These are phyloP conservation scores for Didymella arachidicola DNA, from an alignment of 2,329 filamentous ascomycete species.

Conservation along the genomic window DNA sequence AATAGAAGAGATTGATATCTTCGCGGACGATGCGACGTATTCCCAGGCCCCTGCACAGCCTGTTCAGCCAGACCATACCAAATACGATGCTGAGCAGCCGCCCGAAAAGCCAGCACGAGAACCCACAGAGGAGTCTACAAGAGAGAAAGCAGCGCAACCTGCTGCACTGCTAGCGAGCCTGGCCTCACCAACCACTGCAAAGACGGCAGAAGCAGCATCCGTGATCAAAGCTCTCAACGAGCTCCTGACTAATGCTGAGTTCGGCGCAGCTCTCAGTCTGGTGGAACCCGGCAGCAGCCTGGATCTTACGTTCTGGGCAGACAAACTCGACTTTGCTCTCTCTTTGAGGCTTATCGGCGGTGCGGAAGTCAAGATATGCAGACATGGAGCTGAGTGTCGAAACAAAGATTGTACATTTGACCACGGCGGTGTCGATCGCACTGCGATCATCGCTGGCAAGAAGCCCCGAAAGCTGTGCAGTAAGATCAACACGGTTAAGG, in stretches of 20 bases:
- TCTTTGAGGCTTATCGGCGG: neutral
- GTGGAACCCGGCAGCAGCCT: neutral
- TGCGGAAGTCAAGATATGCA: conserved; percentile 5
- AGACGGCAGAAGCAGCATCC: conserved; percentile 4
- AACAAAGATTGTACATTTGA: conserved; percentile 1
- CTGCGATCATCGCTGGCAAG: neutral
- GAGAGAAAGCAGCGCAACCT: neutral
- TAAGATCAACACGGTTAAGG: neutral
- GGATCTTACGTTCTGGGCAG: conserved; percentile 1
- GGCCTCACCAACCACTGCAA: neutral
- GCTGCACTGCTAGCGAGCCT: no score
- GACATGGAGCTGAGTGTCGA: neutral
- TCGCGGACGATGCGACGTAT: neutral
- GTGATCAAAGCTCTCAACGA: conserved; percentile 4
- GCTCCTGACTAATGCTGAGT: neutral
- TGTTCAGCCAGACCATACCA: neutral
- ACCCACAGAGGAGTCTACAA: neutral
- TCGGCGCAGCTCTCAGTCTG: neutral
- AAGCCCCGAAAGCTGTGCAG: neutral
- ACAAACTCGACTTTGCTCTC: neutral
- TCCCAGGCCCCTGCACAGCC: neutral
- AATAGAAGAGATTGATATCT: neutral
- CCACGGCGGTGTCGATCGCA: conserved; percentile 1
- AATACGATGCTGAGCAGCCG: neutral
- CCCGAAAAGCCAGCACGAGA: neutral